phyloP scores from a whole-genome alignment of 1,284 basidiomycete genomes.

The Heterobasidion irregulare region DNA sequence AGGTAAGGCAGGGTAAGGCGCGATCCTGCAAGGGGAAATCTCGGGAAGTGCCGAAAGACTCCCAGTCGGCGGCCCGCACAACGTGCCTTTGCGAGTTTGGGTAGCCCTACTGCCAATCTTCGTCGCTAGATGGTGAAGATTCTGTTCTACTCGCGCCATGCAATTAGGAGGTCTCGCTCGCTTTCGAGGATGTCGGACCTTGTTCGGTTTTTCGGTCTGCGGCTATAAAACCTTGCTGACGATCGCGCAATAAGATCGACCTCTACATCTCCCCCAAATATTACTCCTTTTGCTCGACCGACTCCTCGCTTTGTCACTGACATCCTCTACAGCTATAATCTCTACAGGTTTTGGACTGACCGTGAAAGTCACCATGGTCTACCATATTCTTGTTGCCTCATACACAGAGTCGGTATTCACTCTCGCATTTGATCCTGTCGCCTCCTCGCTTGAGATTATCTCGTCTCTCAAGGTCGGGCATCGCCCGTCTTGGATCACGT shows the following conservation, averaged over 20 bases:
- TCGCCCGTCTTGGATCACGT: slow-evolving; percentile 64
- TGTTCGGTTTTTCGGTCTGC: background rate
- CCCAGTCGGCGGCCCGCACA: background rate
- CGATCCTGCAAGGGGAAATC: background rate
- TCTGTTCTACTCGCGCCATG: no score
- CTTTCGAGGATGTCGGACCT: background rate
- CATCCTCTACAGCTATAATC: background rate
- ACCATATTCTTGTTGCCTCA: slow-evolving; percentile 53
- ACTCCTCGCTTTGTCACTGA: background rate
- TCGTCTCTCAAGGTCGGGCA: slow-evolving; percentile 44
- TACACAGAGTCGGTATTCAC: slow-evolving; percentile 56
- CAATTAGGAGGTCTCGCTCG: no score
- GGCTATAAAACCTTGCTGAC: background rate
- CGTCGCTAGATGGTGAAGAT: no score
- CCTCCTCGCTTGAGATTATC: slow-evolving; percentile 31
- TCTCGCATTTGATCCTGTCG: slow-evolving; percentile 26
- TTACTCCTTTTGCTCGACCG: no score
- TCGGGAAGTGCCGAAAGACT: background rate
- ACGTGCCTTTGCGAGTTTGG: no score
- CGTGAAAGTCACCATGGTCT: slow-evolving; percentile 15
- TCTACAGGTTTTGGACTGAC: background rate
- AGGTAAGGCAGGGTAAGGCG: no score
- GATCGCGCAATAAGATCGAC: background rate
- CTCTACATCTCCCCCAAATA: background rate
- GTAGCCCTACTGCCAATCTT: no score